A percentile compares a stretch with the other conserved stretches of the same genome.
These are phyloP conservation scores for Berberis vulgaris DNA, from an alignment of 164 flowering plant genomes.

Conservation along the genomic window DNA sequence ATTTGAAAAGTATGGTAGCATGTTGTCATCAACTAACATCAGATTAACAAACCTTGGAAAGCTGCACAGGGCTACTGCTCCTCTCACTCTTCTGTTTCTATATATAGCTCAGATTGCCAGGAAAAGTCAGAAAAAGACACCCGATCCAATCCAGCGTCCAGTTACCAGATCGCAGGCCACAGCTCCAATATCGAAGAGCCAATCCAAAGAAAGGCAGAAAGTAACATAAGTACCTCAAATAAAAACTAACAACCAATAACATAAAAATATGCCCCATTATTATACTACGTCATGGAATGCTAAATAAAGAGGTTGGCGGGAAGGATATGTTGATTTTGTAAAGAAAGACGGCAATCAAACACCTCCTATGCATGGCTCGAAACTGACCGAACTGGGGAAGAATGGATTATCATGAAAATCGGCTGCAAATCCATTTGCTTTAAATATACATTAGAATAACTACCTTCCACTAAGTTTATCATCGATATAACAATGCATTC, in stretches of 20 bases:
- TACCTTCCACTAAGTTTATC: too few species aligned
- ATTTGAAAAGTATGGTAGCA: background rate
- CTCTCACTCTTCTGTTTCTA: constrained; percentile 64
- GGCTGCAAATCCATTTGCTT: too few species aligned
- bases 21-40: background rate
- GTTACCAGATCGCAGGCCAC: constrained; percentile 72
- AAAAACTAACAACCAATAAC: background rate
- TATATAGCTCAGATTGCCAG: constrained; percentile 78
- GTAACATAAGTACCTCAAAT: constrained; percentile 53
- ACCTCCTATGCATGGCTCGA: background rate
- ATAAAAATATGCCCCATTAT: background rate
- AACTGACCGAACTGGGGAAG: background rate
- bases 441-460: too few species aligned
- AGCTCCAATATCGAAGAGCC: constrained; percentile 98
- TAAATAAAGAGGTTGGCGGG: background rate
- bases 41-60: constrained; percentile 62
- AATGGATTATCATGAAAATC: too few species aligned
- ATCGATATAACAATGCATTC: too few species aligned
- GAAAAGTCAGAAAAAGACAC: constrained; percentile 44
- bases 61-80: constrained; percentile 83
- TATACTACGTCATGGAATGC: background rate
- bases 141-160: constrained; percentile 50
- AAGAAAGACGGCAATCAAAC: too few species aligned
- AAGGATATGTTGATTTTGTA: background rate
- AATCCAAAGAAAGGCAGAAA: constrained; percentile 65